A percentile compares a stretch with the other conserved stretches of the same genome.
phyloP scores from a whole-genome alignment of 768 basidiomycete genomes.

The Amanita exitialis region DNA sequence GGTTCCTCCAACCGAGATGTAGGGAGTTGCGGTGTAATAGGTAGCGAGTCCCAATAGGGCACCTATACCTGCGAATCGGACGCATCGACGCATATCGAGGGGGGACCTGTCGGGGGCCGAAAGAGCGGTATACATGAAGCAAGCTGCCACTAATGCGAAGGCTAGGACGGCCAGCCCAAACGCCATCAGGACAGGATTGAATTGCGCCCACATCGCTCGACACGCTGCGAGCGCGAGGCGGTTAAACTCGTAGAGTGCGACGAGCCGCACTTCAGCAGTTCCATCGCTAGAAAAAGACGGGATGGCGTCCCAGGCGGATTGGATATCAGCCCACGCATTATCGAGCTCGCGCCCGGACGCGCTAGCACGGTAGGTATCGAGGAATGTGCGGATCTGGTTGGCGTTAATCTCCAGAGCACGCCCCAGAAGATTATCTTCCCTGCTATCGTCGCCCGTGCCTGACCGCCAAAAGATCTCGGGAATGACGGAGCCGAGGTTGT shows the following conservation, averaged over 20 bases:
- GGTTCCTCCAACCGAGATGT: slow-evolving; percentile 11
- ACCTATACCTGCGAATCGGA: slow-evolving; percentile 28
- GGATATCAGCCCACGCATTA: slow-evolving; percentile 45
- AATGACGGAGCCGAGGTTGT: slow-evolving; percentile 86
- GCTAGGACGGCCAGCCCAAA: slow-evolving; percentile 59
- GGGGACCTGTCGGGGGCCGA: slow-evolving; percentile 35
- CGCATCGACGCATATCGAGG: slow-evolving; percentile 18
- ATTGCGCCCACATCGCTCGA: slow-evolving; percentile 90
- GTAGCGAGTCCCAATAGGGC: slow-evolving; percentile 25
- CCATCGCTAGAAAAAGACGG: slow-evolving; percentile 11
- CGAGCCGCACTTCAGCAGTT: slow-evolving; percentile 19
- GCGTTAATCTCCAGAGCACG: slow-evolving; percentile 63
- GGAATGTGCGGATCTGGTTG: slow-evolving; percentile 65
- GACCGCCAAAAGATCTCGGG: slow-evolving; percentile 81
- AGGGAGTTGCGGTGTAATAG: slow-evolving; percentile 15
- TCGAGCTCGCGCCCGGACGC: slow-evolving; percentile 68
- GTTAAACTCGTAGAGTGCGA: slow-evolving; percentile 41
- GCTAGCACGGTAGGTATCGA: slow-evolving; percentile 66
- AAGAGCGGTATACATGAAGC: slow-evolving; percentile 44
- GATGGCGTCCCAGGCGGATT: slow-evolving; percentile 32
- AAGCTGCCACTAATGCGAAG: slow-evolving; percentile 42
- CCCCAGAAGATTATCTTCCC: slow-evolving; percentile 21
- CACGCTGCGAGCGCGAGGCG: slow-evolving; percentile 58
- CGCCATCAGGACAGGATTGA: slow-evolving; percentile 70
- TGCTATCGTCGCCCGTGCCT: slow-evolving; percentile 18